Base-by-base conservation (phyloP, 371 early-diverging fungal species). In the Apophysomyces ossiformis region DNA sequence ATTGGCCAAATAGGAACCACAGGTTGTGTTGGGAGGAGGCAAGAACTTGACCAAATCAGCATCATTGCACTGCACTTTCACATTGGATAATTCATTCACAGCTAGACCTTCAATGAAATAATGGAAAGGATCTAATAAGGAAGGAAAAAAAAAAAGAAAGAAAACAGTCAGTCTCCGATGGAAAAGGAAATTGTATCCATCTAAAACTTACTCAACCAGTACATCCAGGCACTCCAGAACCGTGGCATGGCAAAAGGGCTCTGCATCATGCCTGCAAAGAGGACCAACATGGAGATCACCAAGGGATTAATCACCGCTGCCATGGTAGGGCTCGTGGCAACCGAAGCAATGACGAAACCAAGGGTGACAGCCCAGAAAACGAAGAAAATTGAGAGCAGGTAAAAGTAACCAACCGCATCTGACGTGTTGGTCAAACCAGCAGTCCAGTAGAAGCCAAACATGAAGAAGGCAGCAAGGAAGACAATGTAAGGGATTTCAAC, bases 151-250 rank as follows among this genome's bases (percentile, higher is more conserved):
- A 7, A 45, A n/a, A 4, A 45, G 16, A 50, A 21, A 16, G 21
- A 13, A 7, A 45, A n/a, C n/a, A 45, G 16, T 43, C 7, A 15
- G 18, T 47, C 18, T 47, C 16, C 7, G n/a, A 9, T 1, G 7
- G 7, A 9, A 46, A 46, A 16, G n/a, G 15, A 46, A 41, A 7
- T 41, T 11, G 13, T 5, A 41, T 11, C 6, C 1, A 18, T 46
- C 5, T 6, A 38, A 45, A 15, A 61, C 61, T 50, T 50, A 62
- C 62, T 50, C 12, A 89, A 58, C 79, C 83, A 86, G 70, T 88
- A 89, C 76, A 92, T 82, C 88, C 88, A 89, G 0, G 70, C 60
- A 11, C 80, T 70, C 86, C 88, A 90, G 75, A 92, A 89, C 37
- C 66, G 64, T 5, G 89, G 89, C 84, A 90, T 87, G 7, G 71